Evolutionary conservation across 106 monocot species (phyloP), one percentile per base, ranked within the genome.

Genomic region (Phalaenopsis equestris): DNA sequence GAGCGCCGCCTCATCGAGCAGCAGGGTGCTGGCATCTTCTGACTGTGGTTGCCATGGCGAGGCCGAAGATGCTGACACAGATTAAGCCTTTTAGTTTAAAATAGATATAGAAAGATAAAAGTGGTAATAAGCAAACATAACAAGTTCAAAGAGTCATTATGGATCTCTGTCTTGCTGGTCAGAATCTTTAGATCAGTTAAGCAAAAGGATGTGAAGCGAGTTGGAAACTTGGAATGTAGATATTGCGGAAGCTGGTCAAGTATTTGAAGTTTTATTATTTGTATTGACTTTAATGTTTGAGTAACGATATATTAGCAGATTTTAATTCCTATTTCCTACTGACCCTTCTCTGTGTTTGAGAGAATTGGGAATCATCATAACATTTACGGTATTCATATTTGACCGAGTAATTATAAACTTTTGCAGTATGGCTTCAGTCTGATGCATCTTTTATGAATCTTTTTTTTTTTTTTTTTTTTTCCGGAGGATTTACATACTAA

Each of bases 191-290:
- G 70, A 70, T 37, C 38, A 38, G 70, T 70, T 38, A 38, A 38
- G 70, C 70, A 37, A 9, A 30, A 30, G 6, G 67, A 38, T 38
- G 70, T 10, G 70, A 38, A 70, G 39, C 14, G 9, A 70, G 37
- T 70, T 70, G 70, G 70, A 70, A 37, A 70, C 9, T 70, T 70
- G 70, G 70, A 70, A 37, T 70, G 70, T 70, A 58, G 58, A n/a
- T 58, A 58, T 58, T 58, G 17, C 14, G 4, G 2, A 21, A 58
- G 19, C 3, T 30, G 30, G 30, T 30, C 30, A 30, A 30, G 30
- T 30, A 30, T 30, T 30, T 30, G 30, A 30, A 30, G 30, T 19
- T n/a, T 58, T 5, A 2, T 18, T 4, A n/a, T 58, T 58, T 58
- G 6, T 58, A 49, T 49, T 2, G 10, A 49, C 11, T 9, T 49